A percentile compares a stretch with the other conserved stretches of the same genome.
Conservation (phyloP, 179 eudicot genomes). For the Patellifolia procumbens region DNA sequence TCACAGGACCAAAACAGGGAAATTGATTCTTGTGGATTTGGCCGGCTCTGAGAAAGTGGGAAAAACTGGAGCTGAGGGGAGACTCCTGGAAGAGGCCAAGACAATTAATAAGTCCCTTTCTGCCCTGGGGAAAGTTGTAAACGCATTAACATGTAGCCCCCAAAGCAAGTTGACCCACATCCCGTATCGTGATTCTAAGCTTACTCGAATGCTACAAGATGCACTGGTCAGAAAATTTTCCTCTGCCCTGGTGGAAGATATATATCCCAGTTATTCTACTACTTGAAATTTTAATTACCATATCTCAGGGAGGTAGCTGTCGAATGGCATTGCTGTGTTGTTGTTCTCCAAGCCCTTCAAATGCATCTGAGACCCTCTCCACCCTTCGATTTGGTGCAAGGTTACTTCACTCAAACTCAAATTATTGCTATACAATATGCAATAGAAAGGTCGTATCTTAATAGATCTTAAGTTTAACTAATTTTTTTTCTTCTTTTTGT, state of each 20-base stretch:
- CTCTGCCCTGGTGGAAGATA: neutral
- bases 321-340: slow-evolving; percentile 82
- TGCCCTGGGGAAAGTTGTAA: slow-evolving; percentile 85
- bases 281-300: slow-evolving; percentile 8
- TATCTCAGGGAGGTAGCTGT: slow-evolving; percentile 77
- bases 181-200: slow-evolving; percentile 93
- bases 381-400: slow-evolving; percentile 95
- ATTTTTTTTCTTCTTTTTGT: neutral
- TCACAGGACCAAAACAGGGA: slow-evolving; percentile 60
- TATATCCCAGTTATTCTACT: neutral
- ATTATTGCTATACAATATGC: neutral
- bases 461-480: neutral
- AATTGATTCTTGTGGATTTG: slow-evolving; percentile 81
- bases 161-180: slow-evolving; percentile 63
- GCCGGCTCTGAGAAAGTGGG: slow-evolving; percentile 96
- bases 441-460: neutral
- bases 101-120: slow-evolving; percentile 88
- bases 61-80: slow-evolving; percentile 92
- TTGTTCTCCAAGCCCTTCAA: slow-evolving; percentile 79
- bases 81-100: slow-evolving; percentile 90
- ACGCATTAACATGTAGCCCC: slow-evolving; percentile 70
- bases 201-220: slow-evolving; percentile 88
- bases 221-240: slow-evolving; percentile 62
- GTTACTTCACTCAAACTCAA: slow-evolving; percentile 30
- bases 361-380: slow-evolving; percentile 82